Evolutionary conservation across 345 rosid genomes (phyloP).

Genomic region (Noccaea bulbosa): DNA sequence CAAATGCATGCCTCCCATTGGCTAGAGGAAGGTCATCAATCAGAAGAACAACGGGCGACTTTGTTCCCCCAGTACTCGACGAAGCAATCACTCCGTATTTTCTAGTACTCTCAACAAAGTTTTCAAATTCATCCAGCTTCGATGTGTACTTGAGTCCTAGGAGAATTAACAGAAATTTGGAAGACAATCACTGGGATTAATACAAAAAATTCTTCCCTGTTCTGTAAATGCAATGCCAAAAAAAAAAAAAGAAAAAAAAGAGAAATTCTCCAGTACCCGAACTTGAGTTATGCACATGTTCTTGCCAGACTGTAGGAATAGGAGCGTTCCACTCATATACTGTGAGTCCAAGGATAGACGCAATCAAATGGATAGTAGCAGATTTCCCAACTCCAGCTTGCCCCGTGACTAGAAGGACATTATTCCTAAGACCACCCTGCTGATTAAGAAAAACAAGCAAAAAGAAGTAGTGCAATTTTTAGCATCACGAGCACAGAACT

Average conservation of each 20-base stretch:
- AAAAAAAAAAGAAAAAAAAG: background rate
- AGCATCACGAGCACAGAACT: background rate
- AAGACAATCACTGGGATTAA: background rate
- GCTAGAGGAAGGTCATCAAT: conserved; percentile 93
- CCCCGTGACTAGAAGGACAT: conserved; percentile 74
- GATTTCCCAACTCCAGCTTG: conserved; percentile 96
- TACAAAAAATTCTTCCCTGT: background rate
- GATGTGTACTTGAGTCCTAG: conserved; percentile 76
- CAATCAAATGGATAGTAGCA: conserved; percentile 67
- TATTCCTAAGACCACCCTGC: conserved; percentile 51
- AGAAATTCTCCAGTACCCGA: conserved; percentile 52
- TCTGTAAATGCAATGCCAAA: background rate
- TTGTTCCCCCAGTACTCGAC: conserved; percentile 46
- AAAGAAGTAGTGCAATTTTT: conserved; percentile 9
- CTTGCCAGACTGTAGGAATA: conserved; percentile 95
- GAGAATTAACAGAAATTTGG: conserved; percentile 2
- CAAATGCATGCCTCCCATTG: conserved; percentile 70
- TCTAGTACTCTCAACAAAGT: conserved; percentile 73
- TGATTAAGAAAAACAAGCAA: conserved; percentile 16
- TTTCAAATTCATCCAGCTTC: conserved; percentile 90
- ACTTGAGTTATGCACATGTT: conserved; percentile 67
- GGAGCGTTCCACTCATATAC: conserved; percentile 93
- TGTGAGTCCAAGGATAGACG: conserved; percentile 74
- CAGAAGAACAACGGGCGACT: conserved; percentile 56
- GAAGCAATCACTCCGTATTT: conserved; percentile 69